Base-by-base conservation (phyloP, 2,329 filamentous ascomycete species). In the Daldinia sp. region DNA sequence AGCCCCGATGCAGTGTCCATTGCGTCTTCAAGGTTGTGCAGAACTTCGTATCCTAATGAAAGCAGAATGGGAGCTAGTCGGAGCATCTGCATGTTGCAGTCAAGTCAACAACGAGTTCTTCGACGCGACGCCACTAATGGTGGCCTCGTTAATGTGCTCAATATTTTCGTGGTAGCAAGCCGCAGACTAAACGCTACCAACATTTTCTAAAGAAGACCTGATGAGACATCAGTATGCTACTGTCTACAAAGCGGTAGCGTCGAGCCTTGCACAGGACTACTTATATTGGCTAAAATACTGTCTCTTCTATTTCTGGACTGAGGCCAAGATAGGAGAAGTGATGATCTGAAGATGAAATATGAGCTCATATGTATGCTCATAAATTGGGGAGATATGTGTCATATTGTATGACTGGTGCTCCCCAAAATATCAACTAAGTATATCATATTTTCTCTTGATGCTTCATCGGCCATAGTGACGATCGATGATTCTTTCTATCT, bases 401-500 rank as follows among this genome's bases (percentile, higher is more conserved):
- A 42, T 51, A 20, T 46, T 20, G 37, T 30, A 42, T 26, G 7
- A 7, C 4, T 10, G 12, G 42, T 20, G 30, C 39, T 66, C 48
- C 20, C 44, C 26, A 33, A 26, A 28, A 53, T 44, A 42, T 30
- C 6, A 44, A 5, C 42, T 12, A 9, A 48, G 41, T 20, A 37
- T 23, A 48, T 20, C 53, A 35, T 33, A 26, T 20, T 30, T 28
- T 44, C 53, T 57, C 39, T 37, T 28, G 9, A 41, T 35, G 20
- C 23, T 33, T 56, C 33, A 33, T 57, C 23, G 39, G 28, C 54
- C 13, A 42, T 23, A 54, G n/a, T 33, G 41, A 18, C 18, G 42
- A 59, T 9, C 41, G 44, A 57, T 46, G n/a, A 5, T 6, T 66
- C 18, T 51, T 18, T 33, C 26, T 30, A 30, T n/a, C 37, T 15